phyloP scores from a whole-genome alignment of 208 protist species.

The Trypanosoma grayi region DNA sequence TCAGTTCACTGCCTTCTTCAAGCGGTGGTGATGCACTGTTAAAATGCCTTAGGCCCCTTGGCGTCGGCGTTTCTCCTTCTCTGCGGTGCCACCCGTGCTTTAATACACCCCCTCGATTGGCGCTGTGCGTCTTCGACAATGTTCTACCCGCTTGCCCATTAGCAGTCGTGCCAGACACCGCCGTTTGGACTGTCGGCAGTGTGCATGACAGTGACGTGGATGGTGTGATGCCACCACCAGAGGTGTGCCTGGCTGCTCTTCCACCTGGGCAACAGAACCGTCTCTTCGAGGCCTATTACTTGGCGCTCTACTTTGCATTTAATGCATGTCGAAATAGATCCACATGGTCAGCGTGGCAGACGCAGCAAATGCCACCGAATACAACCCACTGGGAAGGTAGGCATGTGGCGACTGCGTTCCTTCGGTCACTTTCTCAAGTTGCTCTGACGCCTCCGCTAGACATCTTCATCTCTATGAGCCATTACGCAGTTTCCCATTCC shows the following conservation, averaged over 20 bases:
- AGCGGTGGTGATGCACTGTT: too few species aligned
- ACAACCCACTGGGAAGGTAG: not conserved
- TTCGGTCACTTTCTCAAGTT: conserved; percentile 2
- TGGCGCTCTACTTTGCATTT: conserved; percentile 16
- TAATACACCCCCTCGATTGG: not conserved
- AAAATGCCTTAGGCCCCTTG: conserved; percentile 5
- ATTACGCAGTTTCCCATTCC: conserved; percentile 17
- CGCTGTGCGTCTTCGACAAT: not conserved
- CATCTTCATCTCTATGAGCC: conserved; percentile 7
- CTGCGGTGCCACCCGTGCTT: not conserved
- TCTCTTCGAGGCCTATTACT: conserved; percentile 15
- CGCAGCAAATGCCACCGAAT: not conserved
- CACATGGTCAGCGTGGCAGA: conserved; percentile 13
- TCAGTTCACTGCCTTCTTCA: too few species aligned
- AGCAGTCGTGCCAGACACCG: conserved; percentile 8
- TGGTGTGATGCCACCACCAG: conserved; percentile 17
- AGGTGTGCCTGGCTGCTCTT: conserved; percentile 7
- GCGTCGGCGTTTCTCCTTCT: conserved; percentile 6
- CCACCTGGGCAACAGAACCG: not conserved
- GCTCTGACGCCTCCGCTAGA: conserved; percentile 11
- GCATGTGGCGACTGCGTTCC: not conserved
- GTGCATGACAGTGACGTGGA: conserved; percentile 20
- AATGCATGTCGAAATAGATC: conserved; percentile 5
- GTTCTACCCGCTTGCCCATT: not conserved
- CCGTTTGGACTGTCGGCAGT: conserved; percentile 15